These are phyloP conservation scores for Paracorniculantispora psalliotae DNA, from an alignment of 2,329 filamentous ascomycete species.

Conservation along the genomic window DNA sequence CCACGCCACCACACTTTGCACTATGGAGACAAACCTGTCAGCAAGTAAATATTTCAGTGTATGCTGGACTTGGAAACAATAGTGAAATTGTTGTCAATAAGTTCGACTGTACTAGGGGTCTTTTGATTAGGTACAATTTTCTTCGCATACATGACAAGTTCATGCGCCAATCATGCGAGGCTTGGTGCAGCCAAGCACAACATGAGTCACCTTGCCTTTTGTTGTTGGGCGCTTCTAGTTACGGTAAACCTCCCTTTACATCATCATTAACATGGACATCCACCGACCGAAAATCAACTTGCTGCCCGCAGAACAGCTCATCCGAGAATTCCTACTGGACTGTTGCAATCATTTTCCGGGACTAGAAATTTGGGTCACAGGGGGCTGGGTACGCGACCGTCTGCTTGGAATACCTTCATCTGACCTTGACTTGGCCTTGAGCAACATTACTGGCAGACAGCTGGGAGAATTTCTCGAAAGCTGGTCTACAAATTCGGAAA, in stretches of 20 bases:
- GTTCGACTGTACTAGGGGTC: too few relatives aligned
- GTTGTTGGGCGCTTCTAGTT: too few relatives aligned
- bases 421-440: conserved; percentile 17
- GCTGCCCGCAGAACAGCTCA: conserved; percentile 14
- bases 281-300: background rate
- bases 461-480: conserved; percentile 15
- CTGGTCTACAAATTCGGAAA: conserved; percentile 2
- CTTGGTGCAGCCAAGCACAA: too few relatives aligned
- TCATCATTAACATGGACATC: background rate
- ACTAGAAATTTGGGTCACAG: conserved; percentile 18
- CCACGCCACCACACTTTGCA: background rate
- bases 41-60: too few relatives aligned
- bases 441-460: conserved; percentile 14
- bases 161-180: too few relatives aligned
- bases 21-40: too few relatives aligned
- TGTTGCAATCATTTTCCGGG: conserved; percentile 12
- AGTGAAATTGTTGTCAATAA: too few relatives aligned
- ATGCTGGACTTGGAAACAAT: too few relatives aligned
- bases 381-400: conserved; percentile 19
- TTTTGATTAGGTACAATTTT: too few relatives aligned
- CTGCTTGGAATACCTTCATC: conserved; percentile 17
- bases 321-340: conserved; percentile 16
- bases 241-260: too few relatives aligned
- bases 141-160: too few relatives aligned
- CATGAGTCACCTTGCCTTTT: too few relatives aligned